Base-by-base conservation (phyloP, 768 basidiomycete species). In the Megacollybia marginata region DNA sequence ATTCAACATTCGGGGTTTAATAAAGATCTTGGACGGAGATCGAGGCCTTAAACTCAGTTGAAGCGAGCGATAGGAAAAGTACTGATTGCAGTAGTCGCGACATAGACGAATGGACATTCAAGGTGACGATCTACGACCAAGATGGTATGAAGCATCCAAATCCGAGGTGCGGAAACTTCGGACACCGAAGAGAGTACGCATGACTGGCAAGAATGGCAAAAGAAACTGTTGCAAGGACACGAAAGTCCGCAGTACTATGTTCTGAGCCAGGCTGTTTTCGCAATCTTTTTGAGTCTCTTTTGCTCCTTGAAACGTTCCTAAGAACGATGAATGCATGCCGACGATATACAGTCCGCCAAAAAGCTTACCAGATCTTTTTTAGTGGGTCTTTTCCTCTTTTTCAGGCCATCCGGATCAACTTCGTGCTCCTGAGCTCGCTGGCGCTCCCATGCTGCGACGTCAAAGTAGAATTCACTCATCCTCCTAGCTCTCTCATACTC, bases 381-480 rank as follows among this genome's bases (percentile, higher is more conserved):
- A 43, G 78, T 79, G 5, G 83, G 86, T 48, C 78, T 67, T 65
- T 90, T 90, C 56, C 84, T 75, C 71, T 89, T 90, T 73, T 79
- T 86, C 18, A 76, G 77, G 13, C 71, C 73, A 44, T 67, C 78
- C 15, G 75, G 80, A 48, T 47, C 69, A 54, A 62, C 73, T 66
- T 52, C 62, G 57, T 49, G 65, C 54, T 65, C 62, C 52, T 71
- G 63, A 23, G 78, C 86, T 3, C 88, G 72, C 28, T 90, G 79
- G 48, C 76, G 55, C 65, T 91, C 83, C 89, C 89, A 92, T 44
- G 74, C 75, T n/a, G 72, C 74, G 18, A 89, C 83, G 54, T 92
- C 89, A 54, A 92, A 92, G 65, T 89, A 92, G 57, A 88, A 86
- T 59, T 84, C 78, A 71, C 85, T 89, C 89, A 92, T 92, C 40